phyloP scores from a whole-genome alignment of 2,329 filamentous ascomycete species.

The Tothia fuscella region DNA sequence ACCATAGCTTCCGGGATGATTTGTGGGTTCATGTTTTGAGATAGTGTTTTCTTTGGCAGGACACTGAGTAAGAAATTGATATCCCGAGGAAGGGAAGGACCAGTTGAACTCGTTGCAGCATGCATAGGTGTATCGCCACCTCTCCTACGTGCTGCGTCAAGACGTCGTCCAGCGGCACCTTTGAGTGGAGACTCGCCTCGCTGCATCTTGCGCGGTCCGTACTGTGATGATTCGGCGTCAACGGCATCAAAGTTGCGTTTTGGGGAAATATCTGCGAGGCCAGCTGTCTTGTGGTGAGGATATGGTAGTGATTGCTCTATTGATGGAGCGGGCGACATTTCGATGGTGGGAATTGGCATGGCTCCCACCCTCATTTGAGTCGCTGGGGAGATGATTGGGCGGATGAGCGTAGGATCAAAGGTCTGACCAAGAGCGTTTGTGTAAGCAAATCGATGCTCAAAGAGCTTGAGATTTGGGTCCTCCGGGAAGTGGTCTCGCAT shows the following conservation, averaged over 20 bases:
- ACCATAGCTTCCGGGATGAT: constrained; percentile 1
- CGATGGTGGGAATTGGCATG: constrained; percentile 26
- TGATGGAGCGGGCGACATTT: constrained; percentile 2
- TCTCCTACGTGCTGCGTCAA: constrained; percentile 57
- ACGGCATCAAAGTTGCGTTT: constrained; percentile 52
- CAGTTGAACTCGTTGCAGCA: constrained; percentile 18
- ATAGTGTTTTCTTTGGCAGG: constrained; percentile 61
- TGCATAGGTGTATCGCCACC: constrained; percentile 19
- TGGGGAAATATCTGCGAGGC: constrained; percentile 25
- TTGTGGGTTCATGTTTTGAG: constrained; percentile 4
- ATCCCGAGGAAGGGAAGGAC: constrained; percentile 57
- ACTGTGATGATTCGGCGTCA: constrained; percentile 43
- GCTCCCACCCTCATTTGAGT: constrained; percentile 48
- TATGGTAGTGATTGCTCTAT: constrained; percentile 11
- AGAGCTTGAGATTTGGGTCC: constrained; percentile 64
- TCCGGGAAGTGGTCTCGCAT: constrained; percentile 92
- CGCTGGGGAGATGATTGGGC: constrained; percentile 69
- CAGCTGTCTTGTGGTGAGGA: constrained; percentile 16
- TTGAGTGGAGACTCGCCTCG: constrained; percentile 91
- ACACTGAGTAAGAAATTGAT: constrained; percentile 47
- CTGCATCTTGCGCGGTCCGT: constrained; percentile 77
- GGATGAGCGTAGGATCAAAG: constrained; percentile 74
- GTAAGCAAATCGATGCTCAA: constrained; percentile 59
- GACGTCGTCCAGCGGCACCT: constrained; percentile 70
- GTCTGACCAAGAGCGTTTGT: constrained; percentile 34